These are phyloP conservation scores for Cercophora sp. DNA, from an alignment of 495 filamentous ascomycete species.

Conservation along the genomic window DNA sequence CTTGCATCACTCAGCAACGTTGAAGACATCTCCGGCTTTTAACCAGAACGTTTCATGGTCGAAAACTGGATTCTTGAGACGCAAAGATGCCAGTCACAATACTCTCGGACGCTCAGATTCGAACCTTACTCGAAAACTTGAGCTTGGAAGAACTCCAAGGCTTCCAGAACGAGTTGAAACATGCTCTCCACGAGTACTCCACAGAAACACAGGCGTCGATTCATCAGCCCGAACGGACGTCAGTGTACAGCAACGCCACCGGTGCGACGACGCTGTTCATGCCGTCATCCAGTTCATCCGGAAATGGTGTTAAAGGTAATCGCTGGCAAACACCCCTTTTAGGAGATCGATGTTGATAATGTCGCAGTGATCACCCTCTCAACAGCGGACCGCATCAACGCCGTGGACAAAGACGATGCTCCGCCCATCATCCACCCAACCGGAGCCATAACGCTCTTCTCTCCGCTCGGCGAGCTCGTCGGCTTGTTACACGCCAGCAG, in stretches of 20 bases:
- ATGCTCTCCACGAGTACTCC: constrained; percentile 79
- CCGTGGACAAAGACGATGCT: constrained; percentile 5
- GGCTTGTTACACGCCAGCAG: constrained; percentile 82
- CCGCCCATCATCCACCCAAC: constrained; percentile 57
- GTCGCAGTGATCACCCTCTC: constrained; percentile 35
- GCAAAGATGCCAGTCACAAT: constrained; percentile 75
- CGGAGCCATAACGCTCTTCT: constrained; percentile 73
- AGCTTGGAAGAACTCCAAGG: constrained; percentile 61
- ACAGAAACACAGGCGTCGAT: constrained; percentile 54
- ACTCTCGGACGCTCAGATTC: constrained; percentile 68
- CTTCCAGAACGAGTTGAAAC: constrained; percentile 62
- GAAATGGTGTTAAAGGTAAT: constrained; percentile 48
- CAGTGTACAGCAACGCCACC: constrained; percentile 58
- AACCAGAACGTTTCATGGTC: too few species aligned
- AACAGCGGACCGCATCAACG: constrained; percentile 7
- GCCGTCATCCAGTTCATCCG: constrained; percentile 60
- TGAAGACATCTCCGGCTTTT: too few species aligned
- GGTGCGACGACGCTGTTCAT: constrained; percentile 87
- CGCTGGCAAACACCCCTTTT: neutral
- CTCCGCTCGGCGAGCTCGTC: constrained; percentile 59
- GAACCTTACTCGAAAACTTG: constrained; percentile 65
- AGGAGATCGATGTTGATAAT: neutral
- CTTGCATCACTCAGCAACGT: neutral
- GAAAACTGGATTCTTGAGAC: too few species aligned
- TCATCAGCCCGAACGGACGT: constrained; percentile 74